Conservation (phyloP, 2,329 filamentous ascomycete genomes). For the Alternaria viburni region DNA sequence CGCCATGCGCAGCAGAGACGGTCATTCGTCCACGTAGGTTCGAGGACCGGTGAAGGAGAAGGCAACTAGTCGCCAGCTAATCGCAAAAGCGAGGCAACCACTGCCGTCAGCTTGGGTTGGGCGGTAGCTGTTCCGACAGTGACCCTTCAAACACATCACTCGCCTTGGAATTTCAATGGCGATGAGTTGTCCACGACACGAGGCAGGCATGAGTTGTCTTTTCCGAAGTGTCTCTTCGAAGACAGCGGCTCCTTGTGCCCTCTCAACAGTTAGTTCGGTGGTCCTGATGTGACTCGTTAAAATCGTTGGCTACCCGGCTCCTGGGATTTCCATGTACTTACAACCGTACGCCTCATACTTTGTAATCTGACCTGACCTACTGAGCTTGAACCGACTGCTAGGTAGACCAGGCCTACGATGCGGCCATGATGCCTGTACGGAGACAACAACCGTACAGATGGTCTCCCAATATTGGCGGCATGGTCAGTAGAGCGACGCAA, state of each 20-base stretch:
- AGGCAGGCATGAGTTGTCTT: neutral
- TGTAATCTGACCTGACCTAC: neutral
- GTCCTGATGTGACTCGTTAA: neutral
- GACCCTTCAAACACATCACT: neutral
- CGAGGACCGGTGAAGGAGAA: conserved; percentile 1
- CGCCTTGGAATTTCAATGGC: neutral
- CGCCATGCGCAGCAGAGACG: neutral
- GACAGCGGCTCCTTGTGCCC: neutral
- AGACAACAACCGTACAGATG: neutral
- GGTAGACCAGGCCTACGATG: neutral
- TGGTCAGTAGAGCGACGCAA: neutral
- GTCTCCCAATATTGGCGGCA: neutral
- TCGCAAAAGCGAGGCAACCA: neutral
- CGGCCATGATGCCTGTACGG: neutral
- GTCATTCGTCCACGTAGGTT: neutral
- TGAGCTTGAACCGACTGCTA: neutral
- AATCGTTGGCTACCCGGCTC: neutral
- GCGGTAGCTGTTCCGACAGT: neutral
- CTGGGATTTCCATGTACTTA: neutral
- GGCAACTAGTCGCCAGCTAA: neutral
- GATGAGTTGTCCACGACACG: neutral
- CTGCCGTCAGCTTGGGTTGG: neutral
- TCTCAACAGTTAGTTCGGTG: neutral
- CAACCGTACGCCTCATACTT: neutral
- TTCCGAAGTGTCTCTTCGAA: neutral